phyloP scores from a whole-genome alignment of 805 yeast genomes.

The Scheffersomyces spartinae region DNA sequence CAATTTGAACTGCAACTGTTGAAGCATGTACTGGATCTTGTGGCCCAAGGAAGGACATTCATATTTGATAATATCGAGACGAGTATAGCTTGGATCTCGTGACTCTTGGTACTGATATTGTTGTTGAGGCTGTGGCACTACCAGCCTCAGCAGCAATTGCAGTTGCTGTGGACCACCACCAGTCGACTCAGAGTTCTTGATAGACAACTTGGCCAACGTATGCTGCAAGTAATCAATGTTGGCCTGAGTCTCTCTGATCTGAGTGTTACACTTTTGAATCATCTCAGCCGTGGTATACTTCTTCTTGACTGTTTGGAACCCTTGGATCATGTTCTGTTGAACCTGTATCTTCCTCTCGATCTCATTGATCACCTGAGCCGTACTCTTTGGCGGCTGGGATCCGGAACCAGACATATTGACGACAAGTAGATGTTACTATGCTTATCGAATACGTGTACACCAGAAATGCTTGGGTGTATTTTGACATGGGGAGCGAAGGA shows the following conservation, averaged over 20 bases:
- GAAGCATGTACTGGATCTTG: conserved; percentile 89
- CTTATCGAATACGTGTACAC: too few species aligned
- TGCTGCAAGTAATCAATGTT: conserved; percentile 83
- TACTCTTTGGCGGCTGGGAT: too few species aligned
- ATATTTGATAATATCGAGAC: conserved; percentile 75
- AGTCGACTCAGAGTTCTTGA: conserved; percentile 12
- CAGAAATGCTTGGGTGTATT: too few species aligned
- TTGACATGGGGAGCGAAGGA: too few species aligned
- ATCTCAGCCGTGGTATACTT: conserved; percentile 72
- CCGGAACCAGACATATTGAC: too few species aligned
- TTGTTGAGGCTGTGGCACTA: conserved; percentile 3
- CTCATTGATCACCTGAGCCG: too few species aligned
- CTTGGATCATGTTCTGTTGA: conserved; percentile 77
- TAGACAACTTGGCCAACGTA: conserved; percentile 50
- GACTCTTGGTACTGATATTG: conserved; percentile 4
- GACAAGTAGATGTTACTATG: too few species aligned
- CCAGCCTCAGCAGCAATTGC: conserved; percentile 3
- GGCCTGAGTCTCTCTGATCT: conserved; percentile 82
- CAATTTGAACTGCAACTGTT: conserved; percentile 84
- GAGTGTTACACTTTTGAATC: conserved; percentile 82
- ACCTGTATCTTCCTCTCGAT: conserved; percentile 79
- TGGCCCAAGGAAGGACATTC: conserved; percentile 94
- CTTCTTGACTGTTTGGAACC: conserved; percentile 72
- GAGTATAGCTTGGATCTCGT: conserved; percentile 40
- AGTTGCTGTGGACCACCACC: conserved; percentile 1